These are phyloP conservation scores for Suillus cothurnatus DNA, from an alignment of 768 basidiomycete genomes.

Conservation along the genomic window DNA sequence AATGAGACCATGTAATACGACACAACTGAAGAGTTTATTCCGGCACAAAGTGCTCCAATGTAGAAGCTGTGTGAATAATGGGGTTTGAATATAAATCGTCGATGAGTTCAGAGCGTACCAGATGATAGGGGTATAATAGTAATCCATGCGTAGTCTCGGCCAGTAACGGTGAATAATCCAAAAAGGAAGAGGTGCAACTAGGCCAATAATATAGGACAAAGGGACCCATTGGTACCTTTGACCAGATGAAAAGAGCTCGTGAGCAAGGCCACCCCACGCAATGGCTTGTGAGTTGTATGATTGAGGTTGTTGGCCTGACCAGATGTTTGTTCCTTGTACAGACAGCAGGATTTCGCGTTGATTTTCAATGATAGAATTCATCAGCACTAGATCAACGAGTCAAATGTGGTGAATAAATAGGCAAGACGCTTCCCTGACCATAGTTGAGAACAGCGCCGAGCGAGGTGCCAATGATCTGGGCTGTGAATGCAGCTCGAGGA, in stretches of 20 bases:
- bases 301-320: slow-evolving; percentile 35
- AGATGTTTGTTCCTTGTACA: slow-evolving; percentile 50
- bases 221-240: slow-evolving; percentile 43
- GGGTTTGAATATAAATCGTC: slow-evolving; percentile 1
- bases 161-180: slow-evolving; percentile 40
- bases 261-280: slow-evolving; percentile 41
- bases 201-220: slow-evolving; percentile 35
- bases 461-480: slow-evolving; percentile 58
- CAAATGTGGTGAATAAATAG: neutral
- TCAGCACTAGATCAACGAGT: slow-evolving; percentile 43
- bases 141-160: slow-evolving; percentile 33
- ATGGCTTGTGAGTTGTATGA: slow-evolving; percentile 37
- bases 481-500: slow-evolving; percentile 63
- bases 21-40: slow-evolving; percentile 30
- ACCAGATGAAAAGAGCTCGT: slow-evolving; percentile 35
- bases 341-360: slow-evolving; percentile 54
- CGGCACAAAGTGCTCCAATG: slow-evolving; percentile 22
- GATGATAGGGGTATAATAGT: slow-evolving; percentile 33
- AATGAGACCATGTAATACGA: slow-evolving; percentile 28
- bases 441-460: slow-evolving; percentile 53
- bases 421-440: slow-evolving; percentile 25
- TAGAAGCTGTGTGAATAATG: slow-evolving; percentile 14
- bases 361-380: slow-evolving; percentile 58
- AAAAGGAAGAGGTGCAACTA: slow-evolving; percentile 42
- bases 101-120: slow-evolving; percentile 18